These are phyloP conservation scores for Pistacia atlantica DNA, from an alignment of 345 rosid species.

Conservation along the genomic window DNA sequence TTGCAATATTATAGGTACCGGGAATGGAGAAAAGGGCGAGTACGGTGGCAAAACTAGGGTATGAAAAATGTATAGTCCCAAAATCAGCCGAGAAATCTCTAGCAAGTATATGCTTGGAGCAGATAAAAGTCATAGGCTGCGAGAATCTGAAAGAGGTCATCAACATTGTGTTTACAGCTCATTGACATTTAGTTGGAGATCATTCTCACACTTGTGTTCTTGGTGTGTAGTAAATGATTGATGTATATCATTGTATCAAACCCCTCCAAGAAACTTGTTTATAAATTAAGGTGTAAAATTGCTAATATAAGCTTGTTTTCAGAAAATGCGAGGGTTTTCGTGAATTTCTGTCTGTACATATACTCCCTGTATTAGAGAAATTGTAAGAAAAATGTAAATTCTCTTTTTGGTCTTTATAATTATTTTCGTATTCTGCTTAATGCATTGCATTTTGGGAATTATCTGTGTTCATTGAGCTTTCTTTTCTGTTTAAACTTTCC, in stretches of 20 bases:
- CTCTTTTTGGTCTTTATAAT: background rate
- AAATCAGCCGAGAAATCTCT: slow-evolving; percentile 54
- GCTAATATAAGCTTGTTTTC: background rate
- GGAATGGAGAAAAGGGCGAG: slow-evolving; percentile 79
- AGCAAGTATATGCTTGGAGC: slow-evolving; percentile 34
- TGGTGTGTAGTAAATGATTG: no score
- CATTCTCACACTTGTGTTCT: background rate
- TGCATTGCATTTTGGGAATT: background rate
- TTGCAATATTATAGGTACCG: slow-evolving; percentile 52
- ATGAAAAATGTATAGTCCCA: slow-evolving; percentile 72
- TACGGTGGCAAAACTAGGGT: slow-evolving; percentile 80
- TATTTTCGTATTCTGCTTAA: background rate
- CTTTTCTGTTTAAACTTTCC: background rate
- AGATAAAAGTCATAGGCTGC: slow-evolving; percentile 63
- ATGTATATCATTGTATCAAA: background rate
- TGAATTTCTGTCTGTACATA: background rate
- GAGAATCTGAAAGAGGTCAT: slow-evolving; percentile 74
- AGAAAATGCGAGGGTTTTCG: background rate
- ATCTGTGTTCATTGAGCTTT: background rate
- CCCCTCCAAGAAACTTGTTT: background rate
- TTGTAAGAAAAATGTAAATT: background rate
- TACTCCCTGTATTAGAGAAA: background rate
- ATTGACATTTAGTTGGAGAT: slow-evolving; percentile 13
- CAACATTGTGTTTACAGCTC: slow-evolving; percentile 47
- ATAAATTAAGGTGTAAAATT: background rate